Conservation (phyloP, 2,329 filamentous ascomycete genomes). For the Colletotrichum cordylinicola region DNA sequence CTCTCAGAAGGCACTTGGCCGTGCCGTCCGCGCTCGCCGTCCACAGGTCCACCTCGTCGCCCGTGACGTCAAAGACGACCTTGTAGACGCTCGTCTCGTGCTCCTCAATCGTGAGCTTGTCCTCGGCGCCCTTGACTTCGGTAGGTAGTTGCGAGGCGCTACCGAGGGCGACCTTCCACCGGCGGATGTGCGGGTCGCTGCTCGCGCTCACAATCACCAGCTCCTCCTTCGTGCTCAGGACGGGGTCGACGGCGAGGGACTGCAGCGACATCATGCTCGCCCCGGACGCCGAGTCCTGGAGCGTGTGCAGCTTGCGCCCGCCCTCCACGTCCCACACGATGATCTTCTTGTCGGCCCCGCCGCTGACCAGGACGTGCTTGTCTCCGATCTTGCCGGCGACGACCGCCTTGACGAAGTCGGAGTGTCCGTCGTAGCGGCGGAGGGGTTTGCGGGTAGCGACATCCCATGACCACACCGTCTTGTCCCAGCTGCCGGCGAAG, state of each 20-base stretch:
- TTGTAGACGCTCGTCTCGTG: slow-evolving; percentile 93
- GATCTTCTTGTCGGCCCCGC: slow-evolving; percentile 79
- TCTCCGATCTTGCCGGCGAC: slow-evolving; percentile 65
- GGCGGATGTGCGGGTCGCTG: slow-evolving; percentile 79
- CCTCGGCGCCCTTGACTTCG: slow-evolving; percentile 29
- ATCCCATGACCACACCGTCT: slow-evolving; percentile 87
- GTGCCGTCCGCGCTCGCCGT: slow-evolving; percentile 93
- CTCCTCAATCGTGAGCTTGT: slow-evolving; percentile 66
- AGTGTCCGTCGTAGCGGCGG: slow-evolving; percentile 76
- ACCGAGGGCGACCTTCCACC: slow-evolving; percentile 69
- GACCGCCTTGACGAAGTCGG: slow-evolving; percentile 90
- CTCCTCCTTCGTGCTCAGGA: slow-evolving; percentile 53
- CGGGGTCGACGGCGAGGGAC: slow-evolving; percentile 77
- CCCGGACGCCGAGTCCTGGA: slow-evolving; percentile 72
- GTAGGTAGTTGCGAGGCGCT: slow-evolving; percentile 60
- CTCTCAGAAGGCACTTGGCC: slow-evolving; percentile 77
- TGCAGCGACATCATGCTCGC: slow-evolving; percentile 79
- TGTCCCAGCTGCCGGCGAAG: slow-evolving; percentile 95
- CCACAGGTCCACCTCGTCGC: slow-evolving; percentile 78
- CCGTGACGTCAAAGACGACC: slow-evolving; percentile 70
- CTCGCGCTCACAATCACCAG: slow-evolving; percentile 78
- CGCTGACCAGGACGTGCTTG: slow-evolving; percentile 72
- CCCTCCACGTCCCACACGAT: slow-evolving; percentile 81
- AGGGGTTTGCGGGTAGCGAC: slow-evolving; percentile 58
- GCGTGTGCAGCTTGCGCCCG: slow-evolving; percentile 72